Base-by-base conservation (phyloP, 2,329 filamentous ascomycete genomes). In the Orbilia javanica region DNA sequence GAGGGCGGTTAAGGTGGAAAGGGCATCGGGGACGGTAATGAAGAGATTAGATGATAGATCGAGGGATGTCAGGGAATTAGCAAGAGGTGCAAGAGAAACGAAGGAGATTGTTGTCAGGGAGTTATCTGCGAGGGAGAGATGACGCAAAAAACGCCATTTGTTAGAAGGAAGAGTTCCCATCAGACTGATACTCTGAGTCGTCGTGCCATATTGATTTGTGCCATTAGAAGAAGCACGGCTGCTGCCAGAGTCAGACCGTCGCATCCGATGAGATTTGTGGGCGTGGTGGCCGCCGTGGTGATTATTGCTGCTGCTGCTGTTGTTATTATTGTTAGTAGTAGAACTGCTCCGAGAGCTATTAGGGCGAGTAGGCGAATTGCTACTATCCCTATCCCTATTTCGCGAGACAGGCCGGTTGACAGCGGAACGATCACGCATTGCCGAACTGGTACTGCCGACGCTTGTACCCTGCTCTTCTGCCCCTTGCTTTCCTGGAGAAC, bases 141-240 rank as follows among this genome's bases (percentile, higher is more conserved):
- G 95, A 83, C 93, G 91, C 82, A 99, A 85, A 84, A 98, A 97
- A 72, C 95, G 90, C 96, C 96, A 99, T 84, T 98, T 98, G 0
- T 91, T 92, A 0, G 92, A 86, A 48, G 94, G 93, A 15, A 98
- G 87, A 75, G 91, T 88, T 44, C 91, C 90, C 83, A 90, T 87
- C 13, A 79, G 62, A 42, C 72, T 76, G 62, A 77, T 55, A 66
- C 60, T 74, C 72, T 79, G 67, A 62, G 69, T 67, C 53, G 76
- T 53, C 76, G 79, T 44, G 75, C 66, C 39, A 77, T 81, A 77
- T 31, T 44, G 57, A 27, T 71, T 77, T 8, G 66, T 57, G 52
- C 80, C 81, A 55, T 81, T 81, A 15, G 80, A 80, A 15, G 80
- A 81, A 53, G 95, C 97, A 82, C 96, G 92, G 0, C 95, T 98